These are phyloP conservation scores for Suaeda aralocaspica DNA, from an alignment of 148 eudicot genomes.

Conservation along the genomic window DNA sequence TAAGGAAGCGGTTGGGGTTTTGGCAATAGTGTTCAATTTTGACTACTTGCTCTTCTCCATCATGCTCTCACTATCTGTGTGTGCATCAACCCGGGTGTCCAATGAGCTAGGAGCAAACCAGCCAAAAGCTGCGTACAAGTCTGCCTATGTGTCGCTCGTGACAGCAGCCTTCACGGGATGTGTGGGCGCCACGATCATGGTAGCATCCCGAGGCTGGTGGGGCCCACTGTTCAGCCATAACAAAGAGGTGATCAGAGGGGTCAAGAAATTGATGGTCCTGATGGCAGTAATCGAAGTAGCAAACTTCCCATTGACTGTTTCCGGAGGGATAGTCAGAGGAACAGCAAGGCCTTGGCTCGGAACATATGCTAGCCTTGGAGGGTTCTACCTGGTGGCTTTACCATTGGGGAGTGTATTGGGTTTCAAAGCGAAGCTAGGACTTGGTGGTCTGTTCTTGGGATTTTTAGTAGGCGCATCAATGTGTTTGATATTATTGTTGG, in stretches of 20 bases:
- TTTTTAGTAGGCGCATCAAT: slow-evolving; percentile 54
- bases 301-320: slow-evolving; percentile 61
- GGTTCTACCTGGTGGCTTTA: slow-evolving; percentile 70
- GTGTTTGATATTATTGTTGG: slow-evolving; percentile 51
- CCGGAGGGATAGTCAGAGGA: slow-evolving; percentile 69
- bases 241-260: slow-evolving; percentile 42
- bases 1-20: slow-evolving; percentile 49
- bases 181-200: slow-evolving; percentile 43
- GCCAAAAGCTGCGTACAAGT: slow-evolving; percentile 35
- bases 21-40: slow-evolving; percentile 77
- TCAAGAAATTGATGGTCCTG: slow-evolving; percentile 54
- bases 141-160: slow-evolving; percentile 47
- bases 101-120: slow-evolving; percentile 74
- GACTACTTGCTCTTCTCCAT: slow-evolving; percentile 72
- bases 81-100: slow-evolving; percentile 74
- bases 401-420: slow-evolving; percentile 55
- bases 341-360: slow-evolving; percentile 74
- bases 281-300: slow-evolving; percentile 67
- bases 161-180: slow-evolving; percentile 42
- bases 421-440: slow-evolving; percentile 56
- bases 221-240: slow-evolving; percentile 58
- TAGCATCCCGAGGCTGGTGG: slow-evolving; percentile 49
- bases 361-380: slow-evolving; percentile 60
- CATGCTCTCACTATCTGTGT: slow-evolving; percentile 63
- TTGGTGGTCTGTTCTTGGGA: slow-evolving; percentile 62